A percentile compares a stretch with the other conserved stretches of the same genome.
phyloP scores from a whole-genome alignment of 352 stramenopile genomes.

The Blastocystis sp. region DNA sequence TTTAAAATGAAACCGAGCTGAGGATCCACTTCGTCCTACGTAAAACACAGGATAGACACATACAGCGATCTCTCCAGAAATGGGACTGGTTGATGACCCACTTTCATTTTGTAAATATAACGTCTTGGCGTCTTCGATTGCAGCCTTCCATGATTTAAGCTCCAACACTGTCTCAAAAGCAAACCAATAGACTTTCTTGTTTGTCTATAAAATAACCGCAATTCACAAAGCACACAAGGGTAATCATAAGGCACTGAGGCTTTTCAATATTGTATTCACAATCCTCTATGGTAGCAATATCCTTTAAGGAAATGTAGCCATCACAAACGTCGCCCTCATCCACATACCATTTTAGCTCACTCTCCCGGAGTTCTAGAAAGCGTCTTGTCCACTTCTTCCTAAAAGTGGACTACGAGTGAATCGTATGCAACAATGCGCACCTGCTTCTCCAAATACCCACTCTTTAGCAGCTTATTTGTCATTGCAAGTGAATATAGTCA shows the following conservation, averaged over 20 bases:
- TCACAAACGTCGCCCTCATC: slow-evolving; percentile 39
- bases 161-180: slow-evolving; percentile 52
- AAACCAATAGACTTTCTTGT: slow-evolving; percentile 53
- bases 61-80: slow-evolving; percentile 2
- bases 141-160: slow-evolving; percentile 41
- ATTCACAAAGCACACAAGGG: neutral
- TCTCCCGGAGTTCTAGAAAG: slow-evolving; percentile 30
- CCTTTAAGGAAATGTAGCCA: slow-evolving; percentile 32
- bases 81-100: slow-evolving; percentile 15
- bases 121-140: slow-evolving; percentile 55
- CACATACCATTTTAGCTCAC: slow-evolving; percentile 37
- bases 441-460: slow-evolving; percentile 61
- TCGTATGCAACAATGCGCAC: neutral
- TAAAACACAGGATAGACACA: neutral
- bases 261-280: slow-evolving; percentile 57
- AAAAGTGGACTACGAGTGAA: slow-evolving; percentile 19
- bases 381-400: slow-evolving; percentile 48
- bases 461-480: slow-evolving; percentile 60
- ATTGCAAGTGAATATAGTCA: neutral
- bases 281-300: slow-evolving; percentile 51
- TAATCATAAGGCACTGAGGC: slow-evolving; percentile 34
- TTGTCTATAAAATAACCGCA: slow-evolving; percentile 14
- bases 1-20: slow-evolving; percentile 57
- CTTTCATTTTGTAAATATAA: slow-evolving; percentile 34
- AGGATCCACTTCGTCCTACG: slow-evolving; percentile 54